Base-by-base conservation (phyloP, 2,329 filamentous ascomycete species). In the Colletotrichum endophyticum region DNA sequence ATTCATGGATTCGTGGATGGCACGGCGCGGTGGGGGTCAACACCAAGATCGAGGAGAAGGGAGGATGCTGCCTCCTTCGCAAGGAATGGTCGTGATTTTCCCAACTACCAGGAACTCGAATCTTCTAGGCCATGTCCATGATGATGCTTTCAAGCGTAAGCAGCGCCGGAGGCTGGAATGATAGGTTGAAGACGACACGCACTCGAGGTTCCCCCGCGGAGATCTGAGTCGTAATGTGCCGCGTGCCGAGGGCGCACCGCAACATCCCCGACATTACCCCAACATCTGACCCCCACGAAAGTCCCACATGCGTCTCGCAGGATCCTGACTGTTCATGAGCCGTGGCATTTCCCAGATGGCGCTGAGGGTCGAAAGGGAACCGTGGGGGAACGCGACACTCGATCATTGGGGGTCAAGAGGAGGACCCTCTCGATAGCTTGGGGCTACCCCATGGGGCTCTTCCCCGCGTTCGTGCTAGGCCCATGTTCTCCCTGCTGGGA, bases 371-470 rank as follows among this genome's bases (percentile, higher is more conserved):
- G 28, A 3, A 44, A 27, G 63, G 39, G 6, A 16, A 39, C 7
- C 30, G 72, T 66, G 72, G 72, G 72, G 61, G 61, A 25, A 59
- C 22, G 25, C 8, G 19, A 28, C 25, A 34, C 28, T 57, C 3
- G n/a, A 7, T 63, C 2, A 0, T 19, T 59, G 34, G 56, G 34
- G 66, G 25, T 25, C 66, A 19, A 22, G 53, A 25, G 36, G 11
- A 39, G 67, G 28, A 59, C 27, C 59, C 12, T 39, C 32, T 62
- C 25, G 68, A 36, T 12, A 44, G 66, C 30, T 27, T 74, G 22
- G 56, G 59, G 8, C 67, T 74, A 74, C 72, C 72, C 67, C 72
- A 74, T 71, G 72, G 68, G 72, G 72, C 67, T 59, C 34, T 67
- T 72, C 61, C 68, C 72, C 72, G 68, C 72, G 72, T 75, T 66